Evolutionary conservation across 169 alveolate genomes (phyloP), one percentile per base, ranked within the genome.

Genomic region (Theileria annulata): DNA sequence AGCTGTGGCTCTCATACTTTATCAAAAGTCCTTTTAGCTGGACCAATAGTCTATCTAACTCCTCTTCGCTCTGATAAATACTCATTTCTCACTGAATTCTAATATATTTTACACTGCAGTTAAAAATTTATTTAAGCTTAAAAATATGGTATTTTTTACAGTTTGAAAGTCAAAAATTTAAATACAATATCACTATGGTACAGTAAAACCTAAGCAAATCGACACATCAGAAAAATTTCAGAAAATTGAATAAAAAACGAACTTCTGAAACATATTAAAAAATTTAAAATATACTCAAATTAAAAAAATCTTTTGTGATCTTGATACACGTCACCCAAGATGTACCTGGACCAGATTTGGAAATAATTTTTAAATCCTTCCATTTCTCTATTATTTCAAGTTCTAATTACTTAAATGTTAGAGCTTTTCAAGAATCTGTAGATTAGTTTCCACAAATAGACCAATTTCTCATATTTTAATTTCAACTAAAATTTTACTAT

Each of bases 1-100:
- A 80, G 28, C 60, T 66, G n/a, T 62, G 84, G 9, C 27, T 25
- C 42, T 84, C 87, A 21, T 64, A 84, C 58, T 77, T 84, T 70
- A 70, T 78, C 27, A 84, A 28, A 19, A 74, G 49, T 8, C 79
- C 71, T 21, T 66, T 48, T 12, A 84, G 74, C 79, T 84, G 90
- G 37, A 77, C 74, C 42, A 77, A 10, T 35, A 84, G 86, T 66
- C 83, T 70, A 51, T 84, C 87, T 13, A 84, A 31, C 59, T 84
- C 87, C 23, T 77, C 90, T 17, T 84, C 87, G n/a, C 83, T 70
- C 49, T 77, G 87, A 63, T 84, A 76, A 19, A 78, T 12, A 10
- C 79, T 79, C 90, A 84, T 84, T 66, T 42, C 15, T 17, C 15
- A 8, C 17, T 3, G 15, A 42, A 42, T 42, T 42, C 3, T 42